Base-by-base conservation (phyloP, 192 early-diverging fungal species). In the Coemansia sp. region DNA sequence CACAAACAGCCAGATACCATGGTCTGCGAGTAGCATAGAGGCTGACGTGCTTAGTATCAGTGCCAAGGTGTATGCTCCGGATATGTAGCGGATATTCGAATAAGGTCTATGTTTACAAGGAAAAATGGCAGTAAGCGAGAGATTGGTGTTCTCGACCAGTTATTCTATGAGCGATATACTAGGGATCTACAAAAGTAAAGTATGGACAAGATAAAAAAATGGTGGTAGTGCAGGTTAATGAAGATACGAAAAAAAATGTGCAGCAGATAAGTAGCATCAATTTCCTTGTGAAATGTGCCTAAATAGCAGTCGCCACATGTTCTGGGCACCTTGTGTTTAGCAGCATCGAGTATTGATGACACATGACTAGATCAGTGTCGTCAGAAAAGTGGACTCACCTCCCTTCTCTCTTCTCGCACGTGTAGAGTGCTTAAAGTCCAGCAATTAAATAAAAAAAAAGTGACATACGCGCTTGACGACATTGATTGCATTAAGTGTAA, bases 381-480 rank as follows among this genome's bases (percentile, higher is more conserved):
- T 47, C 5, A 18, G 24, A 51, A 51, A 10, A 6, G 9, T 2
- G 0, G 3, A 20, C 5, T 22, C 27, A 27, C 27, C 27, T 27
- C 27, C 49, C 49, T 10, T 20, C 57, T 36, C 9, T 29, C 1
- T 34, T 55, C 22, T 31, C 7, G 33, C 57, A 60, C 57, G 57
- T 60, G 57, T 34, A 16, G 57, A 5, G 29, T 60, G 57, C 57
- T 33, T 60, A 60, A 60, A 60, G 57, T 60, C 16, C 51, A 54
- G 22, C 22, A 22, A 20, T 27, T 27, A 36, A n/a, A n/a, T n/a
- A n/a, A n/a, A 27, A 27, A 7, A 20, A 54, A 15, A 43, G 42
- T 43, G 42, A 43, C 42, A 43, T 3, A 43, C 42, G 42, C 49
- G 49, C 49, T 51, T 51, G 20, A 51, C 49, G 49, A 22, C 49